Conservation (phyloP, 1,139 yeast species). For the Taphrina pruni region DNA sequence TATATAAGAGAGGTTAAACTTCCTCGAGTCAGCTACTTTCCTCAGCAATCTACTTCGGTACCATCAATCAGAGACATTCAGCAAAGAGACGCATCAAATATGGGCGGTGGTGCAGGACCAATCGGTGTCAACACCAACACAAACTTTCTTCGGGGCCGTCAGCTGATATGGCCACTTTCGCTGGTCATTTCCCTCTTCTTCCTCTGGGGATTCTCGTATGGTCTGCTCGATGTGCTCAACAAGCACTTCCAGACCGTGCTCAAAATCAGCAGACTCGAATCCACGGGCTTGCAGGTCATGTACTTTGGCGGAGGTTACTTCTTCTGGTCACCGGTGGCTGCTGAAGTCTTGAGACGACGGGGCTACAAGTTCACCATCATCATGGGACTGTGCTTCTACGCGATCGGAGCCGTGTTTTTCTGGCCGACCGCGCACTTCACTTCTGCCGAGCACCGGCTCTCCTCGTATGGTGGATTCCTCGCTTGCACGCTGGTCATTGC, state of each 20-base stretch:
- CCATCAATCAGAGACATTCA: neutral
- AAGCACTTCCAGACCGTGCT: conserved; percentile 40
- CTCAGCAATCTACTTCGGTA: neutral
- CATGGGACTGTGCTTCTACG: conserved; percentile 37
- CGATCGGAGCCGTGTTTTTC: conserved; percentile 42
- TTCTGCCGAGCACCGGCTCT: conserved; percentile 14
- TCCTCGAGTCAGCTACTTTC: neutral
- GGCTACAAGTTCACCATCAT: conserved; percentile 43
- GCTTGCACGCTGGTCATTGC: conserved; percentile 42
- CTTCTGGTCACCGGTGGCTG: conserved; percentile 26
- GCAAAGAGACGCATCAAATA: neutral
- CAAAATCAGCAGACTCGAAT: conserved; percentile 35
- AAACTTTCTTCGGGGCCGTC: conserved; percentile 22
- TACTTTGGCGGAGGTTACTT: conserved; percentile 43
- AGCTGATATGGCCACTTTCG: conserved; percentile 27
- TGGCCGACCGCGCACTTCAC: conserved; percentile 42
- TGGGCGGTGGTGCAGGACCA: conserved; percentile 22
- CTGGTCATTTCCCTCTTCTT: conserved; percentile 43
- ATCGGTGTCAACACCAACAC: conserved; percentile 27
- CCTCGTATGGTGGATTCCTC: conserved; percentile 42
- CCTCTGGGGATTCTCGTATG: conserved; percentile 44
- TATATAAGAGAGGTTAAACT: neutral
- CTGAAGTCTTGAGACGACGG: conserved; percentile 38
- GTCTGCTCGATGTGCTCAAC: conserved; percentile 43
- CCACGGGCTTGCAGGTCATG: conserved; percentile 42